These are phyloP conservation scores for Brassica hybrid DNA, from an alignment of 441 rosid species.

Conservation along the genomic window DNA sequence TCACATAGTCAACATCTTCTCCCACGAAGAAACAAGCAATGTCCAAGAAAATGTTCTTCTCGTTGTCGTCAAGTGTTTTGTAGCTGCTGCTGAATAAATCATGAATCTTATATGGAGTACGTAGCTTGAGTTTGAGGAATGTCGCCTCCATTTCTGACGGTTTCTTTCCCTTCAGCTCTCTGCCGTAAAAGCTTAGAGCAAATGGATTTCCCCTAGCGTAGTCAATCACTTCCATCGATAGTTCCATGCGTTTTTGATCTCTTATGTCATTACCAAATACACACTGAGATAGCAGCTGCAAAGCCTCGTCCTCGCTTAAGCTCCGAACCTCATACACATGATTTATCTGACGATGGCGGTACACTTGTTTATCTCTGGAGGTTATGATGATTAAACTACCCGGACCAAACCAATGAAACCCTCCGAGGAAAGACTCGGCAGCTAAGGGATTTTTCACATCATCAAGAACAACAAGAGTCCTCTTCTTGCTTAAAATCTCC, in stretches of 20 bases:
- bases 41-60: constrained; percentile 40
- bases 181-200: constrained; percentile 23
- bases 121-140: not conserved
- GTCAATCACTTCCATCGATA: not conserved
- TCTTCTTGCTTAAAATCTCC: not conserved
- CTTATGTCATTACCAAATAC: not conserved
- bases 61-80: constrained; percentile 31
- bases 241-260: not conserved
- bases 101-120: constrained; percentile 6
- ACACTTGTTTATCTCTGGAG: constrained; percentile 36
- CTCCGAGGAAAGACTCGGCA: constrained; percentile 5
- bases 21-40: constrained; percentile 46
- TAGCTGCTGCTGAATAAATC: constrained; percentile 34
- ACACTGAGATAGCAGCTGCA: constrained; percentile 30
- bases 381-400: constrained; percentile 43
- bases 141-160: not conserved
- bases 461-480: constrained; percentile 33
- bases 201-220: constrained; percentile 31
- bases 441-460: constrained; percentile 1
- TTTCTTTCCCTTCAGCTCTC: constrained; percentile 22
- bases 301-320: constrained; percentile 24
- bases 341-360: not conserved
- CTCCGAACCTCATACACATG: constrained; percentile 16
- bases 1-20: not conserved
- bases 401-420: constrained; percentile 17